Conservation (phyloP, 2,329 filamentous ascomycete species). For the Ciborinia camelliae region DNA sequence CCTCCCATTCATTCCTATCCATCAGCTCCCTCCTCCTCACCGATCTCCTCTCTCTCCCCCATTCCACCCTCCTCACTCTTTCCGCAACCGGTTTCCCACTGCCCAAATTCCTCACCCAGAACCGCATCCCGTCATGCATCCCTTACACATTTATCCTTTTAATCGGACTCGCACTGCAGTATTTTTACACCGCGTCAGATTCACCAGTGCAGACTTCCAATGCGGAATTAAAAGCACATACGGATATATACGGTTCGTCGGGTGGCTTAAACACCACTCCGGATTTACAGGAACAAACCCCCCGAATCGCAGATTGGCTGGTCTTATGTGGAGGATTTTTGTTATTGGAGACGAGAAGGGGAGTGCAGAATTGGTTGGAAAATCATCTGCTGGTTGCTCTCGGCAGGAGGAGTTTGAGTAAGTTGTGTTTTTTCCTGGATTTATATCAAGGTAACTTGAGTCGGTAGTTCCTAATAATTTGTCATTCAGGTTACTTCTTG, state of each 20-base stretch:
- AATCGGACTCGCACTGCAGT: conserved; percentile 42
- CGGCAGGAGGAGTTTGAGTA: conserved; percentile 45
- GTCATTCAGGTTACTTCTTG: conserved; percentile 44
- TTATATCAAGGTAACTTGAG: no score
- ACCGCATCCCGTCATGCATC: conserved; percentile 37
- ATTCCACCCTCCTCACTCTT: conserved; percentile 35
- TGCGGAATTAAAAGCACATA: conserved; percentile 42
- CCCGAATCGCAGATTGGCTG: conserved; percentile 44
- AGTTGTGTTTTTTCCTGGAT: conserved; percentile 30
- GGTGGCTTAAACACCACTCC: conserved; percentile 40
- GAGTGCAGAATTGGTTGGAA: conserved; percentile 39
- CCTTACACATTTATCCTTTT: conserved; percentile 28
- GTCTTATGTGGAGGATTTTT: conserved; percentile 43
- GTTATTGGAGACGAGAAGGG: conserved; percentile 41
- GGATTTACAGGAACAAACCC: conserved; percentile 38
- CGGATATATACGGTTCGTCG: conserved; percentile 39
- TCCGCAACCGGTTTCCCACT: conserved; percentile 30
- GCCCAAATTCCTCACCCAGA: conserved; percentile 12
- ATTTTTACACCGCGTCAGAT: conserved; percentile 42
- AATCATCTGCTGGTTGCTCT: conserved; percentile 40
- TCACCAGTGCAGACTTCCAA: conserved; percentile 37
- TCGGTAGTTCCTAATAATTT: no score
- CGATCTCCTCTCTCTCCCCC: conserved; percentile 43
- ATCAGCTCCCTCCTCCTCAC: conserved; percentile 43
- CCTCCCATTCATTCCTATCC: conserved; percentile 47